Percentiles rank a stretch among this genome's conserved stretches.
Conservation (phyloP, 176 grass and related monocot genomes). For the Oryza nivara region DNA sequence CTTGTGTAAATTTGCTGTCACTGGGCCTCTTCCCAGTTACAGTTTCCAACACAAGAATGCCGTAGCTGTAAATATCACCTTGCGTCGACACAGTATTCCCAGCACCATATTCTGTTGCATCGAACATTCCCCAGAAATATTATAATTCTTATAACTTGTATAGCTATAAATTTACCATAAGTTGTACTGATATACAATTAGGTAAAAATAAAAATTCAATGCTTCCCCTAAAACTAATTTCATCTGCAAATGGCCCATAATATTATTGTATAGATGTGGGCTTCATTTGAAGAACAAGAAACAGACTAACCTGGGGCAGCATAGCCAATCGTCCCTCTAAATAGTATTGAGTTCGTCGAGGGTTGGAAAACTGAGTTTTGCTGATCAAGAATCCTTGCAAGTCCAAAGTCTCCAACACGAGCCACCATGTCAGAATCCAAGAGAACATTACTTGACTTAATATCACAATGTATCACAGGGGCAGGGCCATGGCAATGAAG, state of each 20-base stretch:
- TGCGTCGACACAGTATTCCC: slow-evolving; percentile 29
- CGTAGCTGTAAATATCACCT: slow-evolving; percentile 53
- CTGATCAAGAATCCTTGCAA: slow-evolving; percentile 6
- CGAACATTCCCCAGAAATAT: neutral
- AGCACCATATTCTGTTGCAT: slow-evolving; percentile 38
- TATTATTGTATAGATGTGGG: neutral
- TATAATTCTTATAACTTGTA: neutral
- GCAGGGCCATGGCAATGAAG: neutral
- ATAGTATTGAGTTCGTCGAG: neutral
- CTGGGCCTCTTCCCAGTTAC: slow-evolving; percentile 35
- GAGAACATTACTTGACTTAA: slow-evolving; percentile 32
- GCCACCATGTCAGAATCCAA: slow-evolving; percentile 21
- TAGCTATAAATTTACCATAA: neutral
- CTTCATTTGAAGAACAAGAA: neutral
- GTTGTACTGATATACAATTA: no score
- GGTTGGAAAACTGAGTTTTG: neutral
- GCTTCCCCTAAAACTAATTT: no score
- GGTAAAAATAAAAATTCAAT: neutral
- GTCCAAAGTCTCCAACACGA: slow-evolving; percentile 26
- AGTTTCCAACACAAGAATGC: slow-evolving; percentile 55
- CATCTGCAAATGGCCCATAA: neutral
- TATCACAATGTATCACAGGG: slow-evolving; percentile 29
- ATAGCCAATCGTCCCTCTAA: slow-evolving; percentile 43
- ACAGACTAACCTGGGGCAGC: neutral
- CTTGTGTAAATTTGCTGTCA: neutral